phyloP scores from a whole-genome alignment of 192 early-diverging fungal species.

The Rhizoclosmatium globosum region DNA sequence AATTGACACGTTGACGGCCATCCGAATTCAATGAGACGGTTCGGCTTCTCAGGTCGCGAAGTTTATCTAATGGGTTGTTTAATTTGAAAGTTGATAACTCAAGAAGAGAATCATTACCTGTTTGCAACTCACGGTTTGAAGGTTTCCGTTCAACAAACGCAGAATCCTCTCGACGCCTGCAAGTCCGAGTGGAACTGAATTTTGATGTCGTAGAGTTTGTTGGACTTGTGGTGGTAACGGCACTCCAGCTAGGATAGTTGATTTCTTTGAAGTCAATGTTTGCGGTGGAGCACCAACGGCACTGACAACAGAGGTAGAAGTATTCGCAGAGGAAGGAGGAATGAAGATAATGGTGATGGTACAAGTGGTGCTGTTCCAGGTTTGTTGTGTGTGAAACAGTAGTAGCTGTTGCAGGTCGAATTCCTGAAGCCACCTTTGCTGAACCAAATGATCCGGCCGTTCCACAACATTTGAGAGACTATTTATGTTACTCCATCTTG shows the following conservation, averaged over 20 bases:
- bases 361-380: not conserved
- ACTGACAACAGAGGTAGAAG: not conserved
- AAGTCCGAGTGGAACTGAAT: slow-evolving; percentile 3
- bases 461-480: not conserved
- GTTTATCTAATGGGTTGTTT: slow-evolving; percentile 4
- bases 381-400: not conserved
- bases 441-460: too few species aligned
- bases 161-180: not conserved
- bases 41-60: slow-evolving; percentile 11
- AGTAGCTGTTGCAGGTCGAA: not conserved
- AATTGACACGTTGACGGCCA: not conserved
- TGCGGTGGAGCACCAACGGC: not conserved
- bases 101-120: not conserved
- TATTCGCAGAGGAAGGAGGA: slow-evolving; percentile 3
- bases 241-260: not conserved
- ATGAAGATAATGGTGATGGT: not conserved
- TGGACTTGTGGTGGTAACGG: not conserved
- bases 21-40: slow-evolving; percentile 26
- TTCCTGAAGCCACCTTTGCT: too few species aligned
- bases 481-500: slow-evolving; percentile 39
- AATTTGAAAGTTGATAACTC: not conserved
- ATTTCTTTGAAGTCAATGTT: not conserved
- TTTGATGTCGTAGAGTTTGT: slow-evolving; percentile 16
- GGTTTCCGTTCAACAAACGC: slow-evolving; percentile 19
- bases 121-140: not conserved